Base-by-base conservation (phyloP, 2,329 filamentous ascomycete genomes). In the Botrytis pseudocinerea region DNA sequence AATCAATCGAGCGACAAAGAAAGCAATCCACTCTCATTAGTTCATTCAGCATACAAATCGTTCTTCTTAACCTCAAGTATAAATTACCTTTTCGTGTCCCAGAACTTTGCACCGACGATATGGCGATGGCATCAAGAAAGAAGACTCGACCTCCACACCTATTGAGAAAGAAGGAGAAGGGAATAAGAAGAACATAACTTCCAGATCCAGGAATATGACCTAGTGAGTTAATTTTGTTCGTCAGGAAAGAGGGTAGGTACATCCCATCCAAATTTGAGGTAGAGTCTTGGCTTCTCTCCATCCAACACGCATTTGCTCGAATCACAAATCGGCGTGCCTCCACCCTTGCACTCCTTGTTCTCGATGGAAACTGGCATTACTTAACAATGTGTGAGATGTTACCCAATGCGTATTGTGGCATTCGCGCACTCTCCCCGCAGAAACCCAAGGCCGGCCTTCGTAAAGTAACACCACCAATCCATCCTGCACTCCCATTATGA, bases 281-380 rank as follows among this genome's bases (percentile, higher is more conserved):
- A 18, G 40, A 63, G 61, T 28, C 61, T 63, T 63, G 61, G 61
- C 61, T 63, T 28, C 61, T 44, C 38, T 40, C 38, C 60, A n/a
- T 16, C 38, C 9, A 25, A 61, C 14, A 5, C 6, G 35, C 25
- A 4, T n/a, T 14, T 61, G 20, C 35, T 40, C 59, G 38, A 62
- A 62, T 62, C 38, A n/a, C 25, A 28, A n/a, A n/a, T 28, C 35
- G 25, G 18, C 61, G 18, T 44, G 22, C n/a, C 38, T 63, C 25
- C n/a, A 63, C 44, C 61, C 61, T 63, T 44, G 61, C 20, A 63
- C n/a, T 63, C 61, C 61, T 63, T 44, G 61, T 28, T 44, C n/a
- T 44, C 12, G 61, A 44, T 44, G 61, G n/a, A 44, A 42, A 40
- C 25, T n/a, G 35, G 60, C 25, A n/a, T n/a, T n/a, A n/a, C n/a